These are phyloP conservation scores for Allium sativum DNA, from an alignment of 106 monocot species.

Conservation along the genomic window DNA sequence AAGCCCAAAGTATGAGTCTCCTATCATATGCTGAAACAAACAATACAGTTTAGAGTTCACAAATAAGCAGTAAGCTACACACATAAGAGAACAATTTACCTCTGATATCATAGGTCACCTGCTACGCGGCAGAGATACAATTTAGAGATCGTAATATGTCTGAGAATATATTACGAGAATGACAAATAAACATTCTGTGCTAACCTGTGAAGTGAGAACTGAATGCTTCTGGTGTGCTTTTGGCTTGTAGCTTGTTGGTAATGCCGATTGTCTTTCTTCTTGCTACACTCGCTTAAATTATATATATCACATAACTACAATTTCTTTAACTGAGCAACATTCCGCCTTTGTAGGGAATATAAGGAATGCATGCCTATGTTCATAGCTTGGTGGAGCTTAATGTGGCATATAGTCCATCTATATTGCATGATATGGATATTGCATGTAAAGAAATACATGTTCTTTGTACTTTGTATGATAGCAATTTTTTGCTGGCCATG, in stretches of 20 bases:
- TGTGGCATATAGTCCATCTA: too few species aligned
- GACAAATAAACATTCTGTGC: constrained; percentile 2
- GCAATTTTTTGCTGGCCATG: too few species aligned
- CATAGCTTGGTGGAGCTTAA: too few species aligned
- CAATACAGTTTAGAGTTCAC: neutral
- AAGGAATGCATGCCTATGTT: too few species aligned
- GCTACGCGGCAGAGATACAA: constrained; percentile 1
- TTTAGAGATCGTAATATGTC: neutral
- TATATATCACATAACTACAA: too few species aligned
- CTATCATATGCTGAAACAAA: neutral
- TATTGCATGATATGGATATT: too few species aligned
- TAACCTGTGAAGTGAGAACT: constrained; percentile 3
- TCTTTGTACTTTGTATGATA: too few species aligned
- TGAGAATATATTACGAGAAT: neutral
- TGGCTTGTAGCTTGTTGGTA: neutral
- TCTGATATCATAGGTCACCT: neutral
- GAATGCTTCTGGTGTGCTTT: neutral
- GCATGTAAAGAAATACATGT: too few species aligned
- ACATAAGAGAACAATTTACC: constrained; percentile 5
- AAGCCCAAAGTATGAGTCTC: constrained; percentile 11
- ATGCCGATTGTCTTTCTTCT: too few species aligned
- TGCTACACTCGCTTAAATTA: too few species aligned
- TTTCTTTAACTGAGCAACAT: too few species aligned
- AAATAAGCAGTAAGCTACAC: constrained; percentile 3
- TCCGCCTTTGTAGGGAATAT: too few species aligned